phyloP scores from a whole-genome alignment of 306 rosid species.

The Pyrus pyrifolia region DNA sequence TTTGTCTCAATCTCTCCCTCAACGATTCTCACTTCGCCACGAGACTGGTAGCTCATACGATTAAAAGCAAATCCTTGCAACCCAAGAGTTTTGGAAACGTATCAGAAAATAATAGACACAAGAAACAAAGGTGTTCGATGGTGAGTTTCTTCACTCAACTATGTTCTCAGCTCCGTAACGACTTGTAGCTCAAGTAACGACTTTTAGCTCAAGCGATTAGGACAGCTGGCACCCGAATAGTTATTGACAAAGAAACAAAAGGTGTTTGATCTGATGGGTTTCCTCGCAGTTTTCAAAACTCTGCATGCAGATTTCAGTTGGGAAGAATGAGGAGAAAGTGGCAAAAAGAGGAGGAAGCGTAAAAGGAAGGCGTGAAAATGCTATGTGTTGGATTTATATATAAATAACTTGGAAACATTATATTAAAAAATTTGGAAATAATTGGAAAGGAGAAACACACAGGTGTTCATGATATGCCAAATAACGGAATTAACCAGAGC shows the following conservation, averaged over 20 bases:
- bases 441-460: not conserved
- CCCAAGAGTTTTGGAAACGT: not conserved
- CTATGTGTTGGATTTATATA: not conserved
- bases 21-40: not conserved
- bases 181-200: too few relatives aligned
- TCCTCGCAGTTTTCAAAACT: constrained; percentile 5
- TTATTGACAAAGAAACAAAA: not conserved
- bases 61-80: not conserved
- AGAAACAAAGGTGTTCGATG: not conserved
- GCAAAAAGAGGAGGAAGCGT: constrained; percentile 26
- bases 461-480: constrained; percentile 11
- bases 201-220: too few relatives aligned
- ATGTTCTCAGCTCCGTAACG: too few relatives aligned
- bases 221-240: not conserved
- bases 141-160: not conserved
- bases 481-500: not conserved
- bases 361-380: not conserved
- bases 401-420: not conserved
- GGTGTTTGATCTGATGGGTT: not conserved
- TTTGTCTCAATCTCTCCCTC: not conserved
- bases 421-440: not conserved
- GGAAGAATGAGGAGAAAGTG: constrained; percentile 14
- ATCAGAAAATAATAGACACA: not conserved
- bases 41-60: too few relatives aligned
- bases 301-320: constrained; percentile 4